Conservation (phyloP, 2,329 filamentous ascomycete genomes). For the Amauroascus niger region DNA sequence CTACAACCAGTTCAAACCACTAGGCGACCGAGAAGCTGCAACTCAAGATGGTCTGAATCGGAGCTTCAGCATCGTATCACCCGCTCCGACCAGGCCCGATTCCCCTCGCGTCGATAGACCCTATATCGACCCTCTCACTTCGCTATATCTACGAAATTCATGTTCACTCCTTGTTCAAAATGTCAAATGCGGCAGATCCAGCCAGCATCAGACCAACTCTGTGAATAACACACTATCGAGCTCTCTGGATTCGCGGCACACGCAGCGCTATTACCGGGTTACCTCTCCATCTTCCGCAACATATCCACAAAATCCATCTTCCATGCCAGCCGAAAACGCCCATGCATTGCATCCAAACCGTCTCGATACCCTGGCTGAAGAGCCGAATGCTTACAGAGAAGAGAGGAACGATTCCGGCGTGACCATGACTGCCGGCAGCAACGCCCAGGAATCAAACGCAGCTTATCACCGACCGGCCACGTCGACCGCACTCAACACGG, state of each 20-base stretch:
- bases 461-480: background rate
- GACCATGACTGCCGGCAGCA: background rate
- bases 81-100: background rate
- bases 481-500: background rate
- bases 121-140: conserved; percentile 13
- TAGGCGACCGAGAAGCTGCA: background rate
- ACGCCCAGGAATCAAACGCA: background rate
- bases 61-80: conserved; percentile 4
- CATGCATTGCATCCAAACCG: background rate
- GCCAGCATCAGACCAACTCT: background rate
- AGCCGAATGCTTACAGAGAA: background rate
- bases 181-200: background rate
- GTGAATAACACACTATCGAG: background rate
- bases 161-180: conserved; percentile 7
- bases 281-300: background rate
- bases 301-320: background rate
- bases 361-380: background rate
- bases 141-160: conserved; percentile 11
- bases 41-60: background rate
- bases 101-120: conserved; percentile 3
- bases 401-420: conserved; percentile 2
- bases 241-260: background rate
- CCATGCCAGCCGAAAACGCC: background rate
- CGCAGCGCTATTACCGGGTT: background rate
- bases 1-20: background rate